Evolutionary conservation across 352 stramenopile species (phyloP), one percentile per base, ranked within the genome.

Genomic region (Phytophthora sp.): DNA sequence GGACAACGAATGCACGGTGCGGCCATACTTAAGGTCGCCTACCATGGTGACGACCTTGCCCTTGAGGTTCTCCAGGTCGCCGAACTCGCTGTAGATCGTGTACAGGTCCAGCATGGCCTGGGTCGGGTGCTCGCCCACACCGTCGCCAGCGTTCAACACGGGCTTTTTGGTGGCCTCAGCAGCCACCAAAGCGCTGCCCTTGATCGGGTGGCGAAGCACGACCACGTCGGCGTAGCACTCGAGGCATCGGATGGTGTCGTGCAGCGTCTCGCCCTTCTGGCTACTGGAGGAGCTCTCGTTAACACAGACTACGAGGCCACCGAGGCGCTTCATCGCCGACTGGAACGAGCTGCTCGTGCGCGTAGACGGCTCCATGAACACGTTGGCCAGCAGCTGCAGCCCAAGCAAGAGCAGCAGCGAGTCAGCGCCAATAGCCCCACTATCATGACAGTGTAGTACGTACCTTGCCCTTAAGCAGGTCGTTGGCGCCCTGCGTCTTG

Each of bases 341-440:
- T 99, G 96, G 74, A 99, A 99, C 47, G 95, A 99, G 77, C 95
- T 99, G 63, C 89, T 97, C 23, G 97, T 99, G 50, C 98, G 88
- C 26, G 98, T 99, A 39, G 94, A 99, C 21, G 97, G 96, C 84
- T 99, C 98, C 75, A 98, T 99, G 75, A 99, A 99, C 31, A 99
- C 90, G 27, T 94, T 98, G 12, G 91, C 96, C 44, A 99, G 77
- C 31, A 99, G 76, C 77, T 94, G 71, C 56, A 57, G 35, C 23
- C 35, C 16, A 24, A 50, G 44, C 16, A 64, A 7, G 13, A 52
- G 27, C 20, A 62, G 35, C 11, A 50, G 9, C n/a, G n/a, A 24
- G 4, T 30, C 41, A 63, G 15, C 4, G 30, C 24, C 5, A 42
- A 12, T 18, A 38, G 3, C 13, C 5, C 49, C 6, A 54, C 1